These are phyloP conservation scores for Mrakia hoshinonis DNA, from an alignment of 768 basidiomycete species.

Conservation along the genomic window DNA sequence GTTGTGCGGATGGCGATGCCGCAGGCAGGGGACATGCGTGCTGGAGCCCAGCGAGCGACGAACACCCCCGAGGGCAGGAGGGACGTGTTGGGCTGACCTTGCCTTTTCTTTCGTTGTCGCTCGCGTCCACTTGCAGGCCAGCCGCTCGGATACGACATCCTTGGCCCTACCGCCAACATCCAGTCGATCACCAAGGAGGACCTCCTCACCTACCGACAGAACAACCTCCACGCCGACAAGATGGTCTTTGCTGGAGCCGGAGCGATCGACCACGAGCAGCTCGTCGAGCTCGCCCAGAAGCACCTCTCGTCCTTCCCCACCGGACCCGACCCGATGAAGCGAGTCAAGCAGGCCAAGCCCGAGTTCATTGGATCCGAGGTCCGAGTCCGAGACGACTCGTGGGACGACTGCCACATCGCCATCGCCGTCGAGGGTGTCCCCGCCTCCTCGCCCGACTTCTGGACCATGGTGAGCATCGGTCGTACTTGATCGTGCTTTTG, in stretches of 20 bases:
- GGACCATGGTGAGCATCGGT: conserved; percentile 68
- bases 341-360: conserved; percentile 60
- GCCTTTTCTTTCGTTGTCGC: not conserved
- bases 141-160: conserved; percentile 91
- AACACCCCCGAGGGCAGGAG: not conserved
- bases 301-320: conserved; percentile 83
- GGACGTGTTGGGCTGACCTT: not conserved
- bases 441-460: conserved; percentile 98
- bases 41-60: not conserved
- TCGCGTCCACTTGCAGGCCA: conserved; percentile 53
- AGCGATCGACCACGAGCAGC: conserved; percentile 80
- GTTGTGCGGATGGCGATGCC: not conserved
- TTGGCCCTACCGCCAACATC: conserved; percentile 92
- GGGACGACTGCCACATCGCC: conserved; percentile 82
- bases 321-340: conserved; percentile 77
- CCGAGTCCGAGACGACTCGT: conserved; percentile 83
- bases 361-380: conserved; percentile 90
- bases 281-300: conserved; percentile 89
- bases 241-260: conserved; percentile 98
- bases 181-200: conserved; percentile 88
- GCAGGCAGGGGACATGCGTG: not conserved
- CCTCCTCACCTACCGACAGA: conserved; percentile 81
- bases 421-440: conserved; percentile 96
- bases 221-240: conserved; percentile 96
- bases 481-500: not conserved